phyloP scores from a whole-genome alignment of 129 eudicot species.

The Chrysanthemum lavandulifolium region DNA sequence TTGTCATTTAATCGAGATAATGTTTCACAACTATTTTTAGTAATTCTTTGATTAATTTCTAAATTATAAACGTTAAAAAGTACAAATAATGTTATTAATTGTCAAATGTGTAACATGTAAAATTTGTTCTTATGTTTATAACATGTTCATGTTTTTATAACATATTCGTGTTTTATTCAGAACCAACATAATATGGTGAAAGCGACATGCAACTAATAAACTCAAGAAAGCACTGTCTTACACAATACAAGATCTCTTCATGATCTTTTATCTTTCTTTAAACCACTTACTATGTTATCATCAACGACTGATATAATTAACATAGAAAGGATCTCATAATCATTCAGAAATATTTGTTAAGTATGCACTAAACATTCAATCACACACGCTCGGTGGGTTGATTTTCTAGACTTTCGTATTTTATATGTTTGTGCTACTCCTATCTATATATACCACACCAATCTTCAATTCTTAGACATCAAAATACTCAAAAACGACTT shows the following conservation, averaged over 20 bases:
- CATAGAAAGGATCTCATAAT: slow-evolving; percentile 13
- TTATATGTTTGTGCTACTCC: slow-evolving; percentile 6
- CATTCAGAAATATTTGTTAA: slow-evolving; percentile 7
- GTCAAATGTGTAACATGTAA: no score
- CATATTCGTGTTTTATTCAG: background rate
- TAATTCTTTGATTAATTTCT: no score
- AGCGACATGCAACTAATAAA: background rate
- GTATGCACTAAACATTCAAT: background rate
- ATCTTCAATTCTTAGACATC: background rate
- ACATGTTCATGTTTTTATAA: no score
- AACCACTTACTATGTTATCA: background rate
- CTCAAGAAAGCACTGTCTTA: background rate
- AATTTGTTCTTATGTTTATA: no score
- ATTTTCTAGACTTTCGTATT: slow-evolving; percentile 22
- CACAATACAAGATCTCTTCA: background rate
- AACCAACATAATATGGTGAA: no score
- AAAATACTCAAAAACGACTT: slow-evolving; percentile 7
- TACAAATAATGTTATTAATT: no score
- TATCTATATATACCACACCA: slow-evolving; percentile 11
- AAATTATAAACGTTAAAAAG: no score
- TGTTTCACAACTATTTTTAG: no score
- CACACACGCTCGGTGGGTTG: slow-evolving; percentile 14
- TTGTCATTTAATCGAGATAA: no score
- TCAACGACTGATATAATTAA: slow-evolving; percentile 8
- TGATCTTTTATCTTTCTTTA: slow-evolving; percentile 13